Evolutionary conservation across 2,329 filamentous ascomycete species (phyloP).

Genomic region (Aspergillus sp.): DNA sequence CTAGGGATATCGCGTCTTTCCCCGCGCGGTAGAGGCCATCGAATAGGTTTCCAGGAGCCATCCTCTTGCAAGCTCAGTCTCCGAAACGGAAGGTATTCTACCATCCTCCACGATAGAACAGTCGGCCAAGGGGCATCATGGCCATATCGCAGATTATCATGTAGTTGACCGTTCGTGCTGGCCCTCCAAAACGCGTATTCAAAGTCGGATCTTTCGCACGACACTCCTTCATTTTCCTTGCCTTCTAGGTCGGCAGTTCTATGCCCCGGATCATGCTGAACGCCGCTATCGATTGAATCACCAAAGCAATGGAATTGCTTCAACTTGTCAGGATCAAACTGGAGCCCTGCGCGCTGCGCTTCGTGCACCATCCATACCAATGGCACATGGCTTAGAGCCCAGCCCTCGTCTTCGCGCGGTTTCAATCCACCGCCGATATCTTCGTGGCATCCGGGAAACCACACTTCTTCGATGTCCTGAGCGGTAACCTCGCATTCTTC

Average conservation of each 20-base stretch:
- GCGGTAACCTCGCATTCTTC: too few species aligned
- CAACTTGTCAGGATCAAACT: conserved; percentile 45
- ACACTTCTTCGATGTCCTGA: conserved; percentile 62
- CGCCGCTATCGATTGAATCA: too few species aligned
- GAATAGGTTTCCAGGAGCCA: conserved; percentile 56
- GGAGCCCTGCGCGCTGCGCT: conserved; percentile 54
- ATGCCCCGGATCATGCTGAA: conserved; percentile 8
- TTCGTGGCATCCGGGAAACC: conserved; percentile 63
- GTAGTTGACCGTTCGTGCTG: conserved; percentile 42
- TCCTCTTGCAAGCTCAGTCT: conserved; percentile 58
- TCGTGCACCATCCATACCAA: conserved; percentile 60
- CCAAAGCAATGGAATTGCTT: conserved; percentile 13
- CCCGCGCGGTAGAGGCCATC: conserved; percentile 63
- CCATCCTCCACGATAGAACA: conserved; percentile 58
- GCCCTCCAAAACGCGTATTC: conserved; percentile 21
- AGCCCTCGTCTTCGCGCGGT: conserved; percentile 39
- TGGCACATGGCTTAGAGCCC: conserved; percentile 54
- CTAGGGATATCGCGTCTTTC: conserved; percentile 63
- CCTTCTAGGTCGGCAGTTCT: too few species aligned
- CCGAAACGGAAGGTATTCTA: conserved; percentile 68
- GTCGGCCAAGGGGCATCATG: conserved; percentile 44
- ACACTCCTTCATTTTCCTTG: too few species aligned
- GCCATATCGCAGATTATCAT: conserved; percentile 57
- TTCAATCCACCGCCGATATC: conserved; percentile 69
- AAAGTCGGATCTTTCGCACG: too few species aligned